Percentiles rank a stretch among this genome's conserved stretches.
These are phyloP conservation scores for Umbilicus rupestris DNA, from an alignment of 164 flowering plant genomes.

Conservation along the genomic window DNA sequence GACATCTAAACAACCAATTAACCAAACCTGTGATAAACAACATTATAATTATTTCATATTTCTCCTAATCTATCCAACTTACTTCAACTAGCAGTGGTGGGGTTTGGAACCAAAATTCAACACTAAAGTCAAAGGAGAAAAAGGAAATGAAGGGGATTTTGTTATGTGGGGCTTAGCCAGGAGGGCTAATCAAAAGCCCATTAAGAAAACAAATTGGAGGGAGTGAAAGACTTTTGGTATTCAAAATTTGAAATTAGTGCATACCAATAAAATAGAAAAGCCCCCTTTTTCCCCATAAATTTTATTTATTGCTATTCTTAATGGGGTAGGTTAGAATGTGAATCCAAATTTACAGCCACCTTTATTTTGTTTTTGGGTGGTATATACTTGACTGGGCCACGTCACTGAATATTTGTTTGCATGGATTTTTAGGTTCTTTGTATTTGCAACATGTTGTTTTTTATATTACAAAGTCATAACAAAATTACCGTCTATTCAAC, in stretches of 20 bases:
- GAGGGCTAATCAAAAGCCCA: too few relatives aligned
- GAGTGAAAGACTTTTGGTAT: not conserved
- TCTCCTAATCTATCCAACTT: too few relatives aligned
- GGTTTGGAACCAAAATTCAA: too few relatives aligned
- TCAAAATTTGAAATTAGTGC: not conserved
- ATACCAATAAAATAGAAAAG: not conserved
- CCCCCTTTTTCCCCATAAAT: not conserved
- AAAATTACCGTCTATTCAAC: too few relatives aligned
- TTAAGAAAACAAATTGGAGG: not conserved
- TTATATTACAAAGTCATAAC: not conserved
- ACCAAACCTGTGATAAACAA: too few relatives aligned
- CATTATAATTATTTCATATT: too few relatives aligned
- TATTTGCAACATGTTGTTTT: not conserved
- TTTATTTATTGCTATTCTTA: not conserved
- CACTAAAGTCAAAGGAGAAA: too few relatives aligned
- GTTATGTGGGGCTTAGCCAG: too few relatives aligned
- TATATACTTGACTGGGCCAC: not conserved
- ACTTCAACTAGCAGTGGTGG: too few relatives aligned
- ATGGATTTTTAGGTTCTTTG: not conserved
- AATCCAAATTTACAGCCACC: not conserved
- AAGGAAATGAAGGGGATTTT: too few relatives aligned
- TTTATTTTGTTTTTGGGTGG: not conserved
- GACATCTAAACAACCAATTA: too few relatives aligned
- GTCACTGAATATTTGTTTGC: slow-evolving; percentile 1
- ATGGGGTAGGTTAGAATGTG: slow-evolving; percentile 3